phyloP scores from a whole-genome alignment of 257 asterid species.

The Primulina huaijiensis region DNA sequence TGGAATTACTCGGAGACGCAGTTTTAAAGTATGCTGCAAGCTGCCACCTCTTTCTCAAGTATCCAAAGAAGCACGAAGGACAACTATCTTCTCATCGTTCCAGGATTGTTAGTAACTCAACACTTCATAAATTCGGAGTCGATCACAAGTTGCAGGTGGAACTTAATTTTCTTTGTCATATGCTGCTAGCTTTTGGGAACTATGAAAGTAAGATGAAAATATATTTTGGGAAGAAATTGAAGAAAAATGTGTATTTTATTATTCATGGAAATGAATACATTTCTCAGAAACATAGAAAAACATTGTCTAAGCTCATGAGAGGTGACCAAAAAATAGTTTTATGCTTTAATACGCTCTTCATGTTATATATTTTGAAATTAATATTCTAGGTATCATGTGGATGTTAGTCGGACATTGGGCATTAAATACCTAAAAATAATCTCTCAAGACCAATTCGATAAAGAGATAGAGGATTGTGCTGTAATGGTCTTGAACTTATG shows the following conservation, averaged over 20 bases:
- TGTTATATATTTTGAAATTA: neutral
- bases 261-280: neutral
- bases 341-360: neutral
- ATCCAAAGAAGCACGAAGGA: constrained; percentile 75
- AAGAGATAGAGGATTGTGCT: neutral
- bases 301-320: neutral
- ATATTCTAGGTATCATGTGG: neutral
- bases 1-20: constrained; percentile 94
- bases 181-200: constrained; percentile 4
- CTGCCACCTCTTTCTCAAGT: constrained; percentile 74
- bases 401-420: neutral
- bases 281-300: no score
- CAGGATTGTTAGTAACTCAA: constrained; percentile 51
- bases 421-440: neutral
- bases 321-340: neutral
- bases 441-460: neutral
- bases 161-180: constrained; percentile 15
- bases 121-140: constrained; percentile 71
- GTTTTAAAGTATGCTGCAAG: constrained; percentile 74
- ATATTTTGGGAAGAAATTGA: neutral
- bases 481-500: neutral
- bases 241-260: no score
- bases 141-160: constrained; percentile 71
- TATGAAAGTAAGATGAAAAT: neutral
- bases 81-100: constrained; percentile 52